Evolutionary conservation across 345 rosid species (phyloP).

Genomic region (Pugionium dolabratum): DNA sequence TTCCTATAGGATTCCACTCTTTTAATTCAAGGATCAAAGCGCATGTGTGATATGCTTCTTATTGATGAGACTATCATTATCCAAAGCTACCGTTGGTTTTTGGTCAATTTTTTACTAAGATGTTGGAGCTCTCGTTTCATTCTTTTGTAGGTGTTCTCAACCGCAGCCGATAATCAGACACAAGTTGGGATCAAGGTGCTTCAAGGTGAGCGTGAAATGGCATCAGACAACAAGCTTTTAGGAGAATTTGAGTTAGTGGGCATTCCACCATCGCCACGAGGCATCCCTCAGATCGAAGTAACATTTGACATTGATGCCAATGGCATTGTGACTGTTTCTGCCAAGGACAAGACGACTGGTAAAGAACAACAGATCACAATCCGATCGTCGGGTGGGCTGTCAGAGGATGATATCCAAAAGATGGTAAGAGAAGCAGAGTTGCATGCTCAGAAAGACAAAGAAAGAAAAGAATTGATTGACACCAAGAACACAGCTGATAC

Average conservation of each 20-base stretch:
- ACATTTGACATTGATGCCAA: constrained; percentile 90
- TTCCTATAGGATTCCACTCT: not conserved
- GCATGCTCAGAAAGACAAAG: constrained; percentile 74
- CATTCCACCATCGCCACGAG: constrained; percentile 84
- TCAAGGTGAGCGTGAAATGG: constrained; percentile 92
- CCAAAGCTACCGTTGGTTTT: not conserved
- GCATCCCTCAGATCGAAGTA: constrained; percentile 85
- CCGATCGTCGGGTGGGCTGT: constrained; percentile 84
- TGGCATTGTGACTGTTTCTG: constrained; percentile 87
- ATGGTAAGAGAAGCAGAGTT: constrained; percentile 88
- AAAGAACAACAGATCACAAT: constrained; percentile 90
- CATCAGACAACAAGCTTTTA: constrained; percentile 71
- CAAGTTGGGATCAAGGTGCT: constrained; percentile 85
- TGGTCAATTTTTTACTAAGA: constrained; percentile 12
- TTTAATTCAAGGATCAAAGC: too few species aligned
- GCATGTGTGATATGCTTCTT: not conserved
- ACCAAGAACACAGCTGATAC: constrained; percentile 73
- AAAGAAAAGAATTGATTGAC: constrained; percentile 72
- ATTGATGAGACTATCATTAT: not conserved
- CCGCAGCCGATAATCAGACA: constrained; percentile 89
- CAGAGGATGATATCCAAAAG: constrained; percentile 79
- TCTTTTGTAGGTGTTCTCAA: constrained; percentile 64
- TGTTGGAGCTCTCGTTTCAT: not conserved
- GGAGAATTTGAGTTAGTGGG: constrained; percentile 87
- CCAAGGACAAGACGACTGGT: constrained; percentile 78